These are phyloP conservation scores for Lecanosticta acicola DNA, from an alignment of 2,329 filamentous ascomycete genomes.

Conservation along the genomic window DNA sequence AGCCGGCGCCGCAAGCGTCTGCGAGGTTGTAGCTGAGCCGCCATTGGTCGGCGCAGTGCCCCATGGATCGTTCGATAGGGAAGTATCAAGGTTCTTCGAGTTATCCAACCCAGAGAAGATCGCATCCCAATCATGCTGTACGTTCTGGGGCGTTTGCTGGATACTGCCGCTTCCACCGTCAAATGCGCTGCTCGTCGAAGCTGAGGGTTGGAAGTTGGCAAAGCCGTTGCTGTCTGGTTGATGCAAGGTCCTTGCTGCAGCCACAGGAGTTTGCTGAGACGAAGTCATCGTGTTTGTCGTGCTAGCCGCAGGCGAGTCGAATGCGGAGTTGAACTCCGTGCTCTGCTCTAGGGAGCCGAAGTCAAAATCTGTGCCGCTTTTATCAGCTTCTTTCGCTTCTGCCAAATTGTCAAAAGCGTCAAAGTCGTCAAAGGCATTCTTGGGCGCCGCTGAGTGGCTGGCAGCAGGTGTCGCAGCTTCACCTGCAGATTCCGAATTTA, in stretches of 20 bases:
- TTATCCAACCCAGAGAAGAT: slow-evolving; percentile 78
- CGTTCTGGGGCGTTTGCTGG: slow-evolving; percentile 37
- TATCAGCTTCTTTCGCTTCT: slow-evolving; percentile 69
- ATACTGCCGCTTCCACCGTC: slow-evolving; percentile 12
- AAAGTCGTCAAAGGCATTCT: slow-evolving; percentile 62
- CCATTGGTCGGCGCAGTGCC: slow-evolving; percentile 15
- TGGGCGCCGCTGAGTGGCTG: slow-evolving; percentile 28
- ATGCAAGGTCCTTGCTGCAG: slow-evolving; percentile 23
- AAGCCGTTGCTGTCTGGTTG: slow-evolving; percentile 23
- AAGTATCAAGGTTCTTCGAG: slow-evolving; percentile 28
- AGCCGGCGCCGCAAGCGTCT: slow-evolving; percentile 16
- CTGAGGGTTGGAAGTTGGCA: slow-evolving; percentile 21
- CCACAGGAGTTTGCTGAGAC: slow-evolving; percentile 34
- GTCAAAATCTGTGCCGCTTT: slow-evolving; percentile 73
- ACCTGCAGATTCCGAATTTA: slow-evolving; percentile 6
- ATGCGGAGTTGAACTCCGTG: slow-evolving; percentile 74
- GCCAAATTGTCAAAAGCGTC: slow-evolving; percentile 79
- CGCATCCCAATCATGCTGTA: slow-evolving; percentile 82
- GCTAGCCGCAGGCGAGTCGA: slow-evolving; percentile 59
- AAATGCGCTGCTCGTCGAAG: slow-evolving; percentile 14
- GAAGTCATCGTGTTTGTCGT: slow-evolving; percentile 45
- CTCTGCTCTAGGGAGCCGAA: slow-evolving; percentile 54
- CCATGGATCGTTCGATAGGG: slow-evolving; percentile 27
- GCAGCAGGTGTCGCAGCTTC: not conserved
- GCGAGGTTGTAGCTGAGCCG: slow-evolving; percentile 9